A percentile compares a stretch with the other conserved stretches of the same genome.
Conservation (phyloP, 768 basidiomycete genomes). For the Ramaria rubella region DNA sequence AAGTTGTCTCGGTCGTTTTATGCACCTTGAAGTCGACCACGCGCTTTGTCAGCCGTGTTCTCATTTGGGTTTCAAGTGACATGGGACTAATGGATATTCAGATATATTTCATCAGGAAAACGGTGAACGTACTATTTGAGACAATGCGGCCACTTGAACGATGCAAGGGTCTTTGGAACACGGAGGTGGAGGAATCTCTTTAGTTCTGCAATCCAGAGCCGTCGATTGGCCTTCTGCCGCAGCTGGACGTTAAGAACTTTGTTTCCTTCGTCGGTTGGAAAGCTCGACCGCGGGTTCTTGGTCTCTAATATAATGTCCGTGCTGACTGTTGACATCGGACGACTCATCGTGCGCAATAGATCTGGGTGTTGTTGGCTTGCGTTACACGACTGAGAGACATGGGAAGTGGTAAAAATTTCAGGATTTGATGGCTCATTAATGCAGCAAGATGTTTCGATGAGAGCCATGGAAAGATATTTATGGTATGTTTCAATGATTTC, state of each 20-base stretch:
- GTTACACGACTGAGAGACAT: not conserved
- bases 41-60: too few species aligned
- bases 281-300: not conserved
- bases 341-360: not conserved
- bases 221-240: not conserved
- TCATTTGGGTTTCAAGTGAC: too few species aligned
- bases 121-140: too few species aligned
- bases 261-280: not conserved
- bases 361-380: not conserved
- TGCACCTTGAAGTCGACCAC: too few species aligned
- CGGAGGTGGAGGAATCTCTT: too few species aligned
- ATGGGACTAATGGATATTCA: too few species aligned
- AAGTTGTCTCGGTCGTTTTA: too few species aligned
- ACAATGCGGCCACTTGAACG: too few species aligned
- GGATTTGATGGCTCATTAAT: not conserved
- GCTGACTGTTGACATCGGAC: not conserved
- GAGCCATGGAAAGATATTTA: not conserved
- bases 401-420: not conserved
- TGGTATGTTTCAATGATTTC: not conserved
- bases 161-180: too few species aligned
- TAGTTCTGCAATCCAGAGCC: too few species aligned
- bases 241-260: not conserved
- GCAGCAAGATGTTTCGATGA: not conserved
- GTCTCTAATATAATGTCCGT: not conserved
- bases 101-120: too few species aligned